phyloP scores from a whole-genome alignment of 495 filamentous ascomycete genomes.

The Usnea hakonensis region DNA sequence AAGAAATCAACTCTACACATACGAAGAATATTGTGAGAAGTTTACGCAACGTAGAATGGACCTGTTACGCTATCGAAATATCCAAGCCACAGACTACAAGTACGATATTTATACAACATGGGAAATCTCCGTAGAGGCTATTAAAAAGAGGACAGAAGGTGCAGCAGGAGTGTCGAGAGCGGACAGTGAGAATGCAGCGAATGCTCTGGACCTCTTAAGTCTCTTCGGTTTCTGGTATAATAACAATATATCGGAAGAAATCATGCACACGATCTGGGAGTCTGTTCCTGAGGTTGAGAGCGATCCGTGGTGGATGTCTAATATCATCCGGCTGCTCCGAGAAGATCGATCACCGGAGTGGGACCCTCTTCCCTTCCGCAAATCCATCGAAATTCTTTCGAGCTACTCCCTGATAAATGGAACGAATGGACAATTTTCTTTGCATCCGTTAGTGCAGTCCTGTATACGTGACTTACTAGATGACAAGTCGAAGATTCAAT shows the following conservation, averaged over 20 bases:
- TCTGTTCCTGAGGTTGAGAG: neutral
- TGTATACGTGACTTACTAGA: conserved; percentile 1
- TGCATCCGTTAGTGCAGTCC: conserved; percentile 3
- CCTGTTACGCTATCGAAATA: conserved; percentile 14
- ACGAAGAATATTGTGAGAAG: conserved; percentile 29
- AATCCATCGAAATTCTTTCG: neutral
- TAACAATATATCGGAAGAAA: conserved; percentile 20
- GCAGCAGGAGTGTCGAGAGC: no score
- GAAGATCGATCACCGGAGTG: neutral
- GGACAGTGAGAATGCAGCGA: conserved; percentile 5
- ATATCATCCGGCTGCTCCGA: neutral
- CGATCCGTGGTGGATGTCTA: neutral
- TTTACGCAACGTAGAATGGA: conserved; percentile 21
- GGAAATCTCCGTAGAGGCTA: conserved; percentile 27
- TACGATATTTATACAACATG: conserved; percentile 29
- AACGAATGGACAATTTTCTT: neutral
- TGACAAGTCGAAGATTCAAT: neutral
- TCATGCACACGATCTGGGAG: conserved; percentile 11
- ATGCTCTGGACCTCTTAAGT: conserved; percentile 28
- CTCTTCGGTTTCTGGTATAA: conserved; percentile 36
- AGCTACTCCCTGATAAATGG: neutral
- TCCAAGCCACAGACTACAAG: conserved; percentile 16
- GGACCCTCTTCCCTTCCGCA: neutral
- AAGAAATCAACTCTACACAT: conserved; percentile 23
- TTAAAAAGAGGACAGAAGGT: conserved; percentile 19